A percentile compares a stretch with the other conserved stretches of the same genome.
phyloP scores from a whole-genome alignment of 2,329 filamentous ascomycete species.

The Colletotrichum phormii region DNA sequence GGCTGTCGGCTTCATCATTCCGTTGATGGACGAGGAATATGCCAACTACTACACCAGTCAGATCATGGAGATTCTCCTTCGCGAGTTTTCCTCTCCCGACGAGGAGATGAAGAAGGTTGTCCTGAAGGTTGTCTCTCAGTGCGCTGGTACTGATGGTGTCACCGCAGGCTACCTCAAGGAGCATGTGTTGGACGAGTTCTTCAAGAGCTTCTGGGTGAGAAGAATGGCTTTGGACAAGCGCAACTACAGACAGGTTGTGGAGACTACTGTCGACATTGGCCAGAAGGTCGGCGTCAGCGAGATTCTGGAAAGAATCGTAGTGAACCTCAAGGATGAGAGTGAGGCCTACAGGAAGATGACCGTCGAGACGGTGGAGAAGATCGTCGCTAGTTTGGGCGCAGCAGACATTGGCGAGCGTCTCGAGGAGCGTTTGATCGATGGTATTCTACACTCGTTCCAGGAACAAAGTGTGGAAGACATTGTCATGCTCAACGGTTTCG shows the following conservation, averaged over 20 bases:
- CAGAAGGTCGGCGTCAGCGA: constrained; percentile 98
- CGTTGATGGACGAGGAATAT: constrained; percentile 99
- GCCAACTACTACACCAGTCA: constrained; percentile 99
- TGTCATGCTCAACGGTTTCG: constrained; percentile 96
- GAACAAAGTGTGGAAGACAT: constrained; percentile 97
- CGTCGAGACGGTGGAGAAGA: constrained; percentile 96
- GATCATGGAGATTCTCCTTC: constrained; percentile 97
- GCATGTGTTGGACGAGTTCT: constrained; percentile 94
- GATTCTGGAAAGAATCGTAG: constrained; percentile 92
- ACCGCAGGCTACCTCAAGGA: constrained; percentile 96
- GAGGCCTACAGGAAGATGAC: constrained; percentile 99
- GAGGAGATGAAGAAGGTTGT: constrained; percentile 99
- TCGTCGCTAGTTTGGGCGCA: constrained; percentile 91
- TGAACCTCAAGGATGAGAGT: constrained; percentile 97
- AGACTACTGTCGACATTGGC: constrained; percentile 96
- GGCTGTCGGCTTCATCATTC: constrained; percentile 97
- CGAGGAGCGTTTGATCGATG: constrained; percentile 94
- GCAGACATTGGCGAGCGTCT: constrained; percentile 93
- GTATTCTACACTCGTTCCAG: constrained; percentile 95
- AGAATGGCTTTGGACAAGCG: constrained; percentile 97
- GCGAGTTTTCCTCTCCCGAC: constrained; percentile 96
- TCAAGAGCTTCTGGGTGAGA: constrained; percentile 98
- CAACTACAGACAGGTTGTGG: constrained; percentile 97
- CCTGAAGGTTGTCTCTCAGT: constrained; percentile 96
- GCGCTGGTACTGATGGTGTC: constrained; percentile 92